Evolutionary conservation across 192 early-diverging fungal genomes (phyloP).

Genomic region (Podila epicladia): DNA sequence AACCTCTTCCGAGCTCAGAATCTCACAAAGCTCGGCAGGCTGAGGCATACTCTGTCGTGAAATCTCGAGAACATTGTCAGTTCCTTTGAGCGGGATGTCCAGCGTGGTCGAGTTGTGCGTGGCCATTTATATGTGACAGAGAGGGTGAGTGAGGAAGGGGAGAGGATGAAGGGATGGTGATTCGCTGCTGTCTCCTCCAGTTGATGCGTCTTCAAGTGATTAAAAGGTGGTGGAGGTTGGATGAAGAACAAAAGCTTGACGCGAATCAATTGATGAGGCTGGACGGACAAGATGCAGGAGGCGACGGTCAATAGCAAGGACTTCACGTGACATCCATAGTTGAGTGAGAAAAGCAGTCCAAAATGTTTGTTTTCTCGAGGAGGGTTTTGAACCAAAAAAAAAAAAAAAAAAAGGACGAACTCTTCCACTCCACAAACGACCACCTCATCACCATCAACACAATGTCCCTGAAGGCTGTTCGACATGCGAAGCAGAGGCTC

Average conservation of each 20-base stretch:
- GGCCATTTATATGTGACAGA: conserved; percentile 15
- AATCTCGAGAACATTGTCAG: conserved; percentile 78
- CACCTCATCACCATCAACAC: conserved; percentile 9
- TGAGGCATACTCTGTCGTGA: conserved; percentile 66
- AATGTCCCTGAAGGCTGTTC: conserved; percentile 48
- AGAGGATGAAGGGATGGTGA: too few relatives aligned
- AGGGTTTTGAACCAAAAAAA: neutral
- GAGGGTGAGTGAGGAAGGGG: too few relatives aligned
- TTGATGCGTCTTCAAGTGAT: too few relatives aligned
- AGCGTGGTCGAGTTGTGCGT: conserved; percentile 34
- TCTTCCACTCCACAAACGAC: neutral
- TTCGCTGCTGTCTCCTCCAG: too few relatives aligned
- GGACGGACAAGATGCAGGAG: too few relatives aligned
- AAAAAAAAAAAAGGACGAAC: neutral
- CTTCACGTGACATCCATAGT: neutral
- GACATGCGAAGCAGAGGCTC: conserved; percentile 78
- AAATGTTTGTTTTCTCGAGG: too few relatives aligned
- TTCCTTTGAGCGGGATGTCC: conserved; percentile 69
- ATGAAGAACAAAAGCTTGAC: too few relatives aligned
- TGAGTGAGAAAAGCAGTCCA: neutral
- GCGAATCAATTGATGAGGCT: too few relatives aligned
- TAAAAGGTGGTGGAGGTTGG: too few relatives aligned
- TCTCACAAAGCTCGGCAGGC: conserved; percentile 73
- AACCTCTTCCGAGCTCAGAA: conserved; percentile 72
- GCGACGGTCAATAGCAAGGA: too few relatives aligned